Conservation (phyloP, 768 basidiomycete genomes). For the Galerina sulciceps region DNA sequence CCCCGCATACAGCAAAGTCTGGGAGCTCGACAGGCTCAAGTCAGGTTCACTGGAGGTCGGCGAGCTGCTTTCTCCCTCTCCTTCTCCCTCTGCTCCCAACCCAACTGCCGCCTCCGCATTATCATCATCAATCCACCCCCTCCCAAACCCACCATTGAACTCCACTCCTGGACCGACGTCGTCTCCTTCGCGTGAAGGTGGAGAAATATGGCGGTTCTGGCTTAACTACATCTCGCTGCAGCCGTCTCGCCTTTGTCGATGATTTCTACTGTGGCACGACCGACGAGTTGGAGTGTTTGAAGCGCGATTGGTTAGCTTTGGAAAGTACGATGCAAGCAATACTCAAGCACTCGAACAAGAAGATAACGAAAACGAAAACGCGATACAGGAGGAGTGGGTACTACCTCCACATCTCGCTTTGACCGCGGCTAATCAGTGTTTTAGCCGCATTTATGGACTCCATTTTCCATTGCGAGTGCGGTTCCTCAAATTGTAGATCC, state of each 20-base stretch:
- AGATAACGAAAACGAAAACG: too few species aligned
- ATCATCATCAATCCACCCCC: too few species aligned
- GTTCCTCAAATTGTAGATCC: too few species aligned
- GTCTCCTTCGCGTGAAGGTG: constrained; percentile 65
- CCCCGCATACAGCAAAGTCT: constrained; percentile 65
- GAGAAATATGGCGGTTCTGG: constrained; percentile 53
- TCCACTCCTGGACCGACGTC: constrained; percentile 73
- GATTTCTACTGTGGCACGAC: constrained; percentile 49
- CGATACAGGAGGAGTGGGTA: constrained; percentile 35
- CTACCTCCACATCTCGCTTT: too few species aligned
- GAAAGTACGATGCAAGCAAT: constrained; percentile 47
- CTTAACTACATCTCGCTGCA: constrained; percentile 51
- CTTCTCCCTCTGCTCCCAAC: too few species aligned
- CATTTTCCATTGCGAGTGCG: too few species aligned
- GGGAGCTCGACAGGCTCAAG: constrained; percentile 71
- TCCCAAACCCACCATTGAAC: too few species aligned
- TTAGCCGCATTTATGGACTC: too few species aligned
- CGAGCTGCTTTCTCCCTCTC: constrained; percentile 38
- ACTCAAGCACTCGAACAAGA: too few species aligned
- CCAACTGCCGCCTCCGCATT: constrained; percentile 1
- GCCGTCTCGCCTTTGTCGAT: constrained; percentile 63
- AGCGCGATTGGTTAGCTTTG: constrained; percentile 46
- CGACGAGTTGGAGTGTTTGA: constrained; percentile 58
- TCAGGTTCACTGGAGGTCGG: constrained; percentile 67
- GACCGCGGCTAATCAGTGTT: too few species aligned